Evolutionary conservation across 2,329 filamentous ascomycete species (phyloP).

Genomic region (Chaetomium sp.): DNA sequence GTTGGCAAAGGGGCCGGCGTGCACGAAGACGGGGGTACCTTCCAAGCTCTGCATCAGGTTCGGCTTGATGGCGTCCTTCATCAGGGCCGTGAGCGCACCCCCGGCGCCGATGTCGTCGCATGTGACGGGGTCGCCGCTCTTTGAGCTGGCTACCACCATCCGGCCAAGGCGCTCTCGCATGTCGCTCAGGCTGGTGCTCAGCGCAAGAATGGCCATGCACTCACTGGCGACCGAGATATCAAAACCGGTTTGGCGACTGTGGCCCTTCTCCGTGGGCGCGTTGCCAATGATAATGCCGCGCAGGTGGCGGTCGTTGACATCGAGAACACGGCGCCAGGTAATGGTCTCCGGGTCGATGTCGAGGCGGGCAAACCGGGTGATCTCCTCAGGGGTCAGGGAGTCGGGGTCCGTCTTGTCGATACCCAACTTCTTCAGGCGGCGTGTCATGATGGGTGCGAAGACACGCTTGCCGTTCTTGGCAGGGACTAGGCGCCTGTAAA

Average conservation of each 20-base stretch:
- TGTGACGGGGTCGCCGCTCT: slow-evolving; percentile 80
- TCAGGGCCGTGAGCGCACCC: slow-evolving; percentile 85
- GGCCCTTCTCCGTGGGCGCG: slow-evolving; percentile 84
- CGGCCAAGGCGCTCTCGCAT: slow-evolving; percentile 89
- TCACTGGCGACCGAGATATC: slow-evolving; percentile 97
- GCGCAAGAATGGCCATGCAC: slow-evolving; percentile 95
- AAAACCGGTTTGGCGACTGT: slow-evolving; percentile 83
- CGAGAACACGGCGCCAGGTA: slow-evolving; percentile 91
- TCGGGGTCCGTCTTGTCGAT: slow-evolving; percentile 93
- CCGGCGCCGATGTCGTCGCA: slow-evolving; percentile 93
- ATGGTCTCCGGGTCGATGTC: slow-evolving; percentile 97
- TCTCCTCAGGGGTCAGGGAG: slow-evolving; percentile 84
- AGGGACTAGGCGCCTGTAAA: slow-evolving; percentile 84
- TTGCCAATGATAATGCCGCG: slow-evolving; percentile 83
- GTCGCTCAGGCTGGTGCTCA: slow-evolving; percentile 80
- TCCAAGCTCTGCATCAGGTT: slow-evolving; percentile 98
- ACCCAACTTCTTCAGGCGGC: slow-evolving; percentile 87
- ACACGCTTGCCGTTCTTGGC: slow-evolving; percentile 81
- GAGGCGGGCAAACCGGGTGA: slow-evolving; percentile 78
- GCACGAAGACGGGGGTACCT: slow-evolving; percentile 94
- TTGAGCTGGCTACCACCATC: slow-evolving; percentile 92
- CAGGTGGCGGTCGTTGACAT: slow-evolving; percentile 94
- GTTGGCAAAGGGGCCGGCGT: slow-evolving; percentile 96
- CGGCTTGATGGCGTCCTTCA: slow-evolving; percentile 98
- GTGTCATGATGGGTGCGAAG: slow-evolving; percentile 88